Conservation (phyloP, 345 rosid species). For the Gossypium thurberi region DNA sequence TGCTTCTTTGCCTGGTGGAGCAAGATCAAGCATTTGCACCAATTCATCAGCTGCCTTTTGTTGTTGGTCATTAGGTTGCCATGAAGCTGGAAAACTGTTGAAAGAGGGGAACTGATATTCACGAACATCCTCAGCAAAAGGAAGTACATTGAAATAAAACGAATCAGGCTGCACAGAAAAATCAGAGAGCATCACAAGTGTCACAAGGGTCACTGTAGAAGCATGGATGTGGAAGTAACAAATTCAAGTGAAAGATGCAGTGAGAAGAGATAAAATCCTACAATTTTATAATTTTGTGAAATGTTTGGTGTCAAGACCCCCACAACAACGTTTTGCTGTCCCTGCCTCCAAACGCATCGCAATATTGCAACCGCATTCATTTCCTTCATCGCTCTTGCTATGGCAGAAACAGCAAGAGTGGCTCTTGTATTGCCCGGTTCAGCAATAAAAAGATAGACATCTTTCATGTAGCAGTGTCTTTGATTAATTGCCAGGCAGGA, state of each 20-base stretch:
- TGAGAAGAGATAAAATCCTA: slow-evolving; percentile 30
- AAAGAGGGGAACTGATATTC: slow-evolving; percentile 89
- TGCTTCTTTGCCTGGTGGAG: slow-evolving; percentile 53
- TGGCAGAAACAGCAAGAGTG: slow-evolving; percentile 62
- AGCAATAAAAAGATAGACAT: slow-evolving; percentile 69
- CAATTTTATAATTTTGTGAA: slow-evolving; percentile 55
- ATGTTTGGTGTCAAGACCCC: slow-evolving; percentile 80
- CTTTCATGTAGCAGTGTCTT: slow-evolving; percentile 95
- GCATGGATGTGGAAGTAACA: not conserved
- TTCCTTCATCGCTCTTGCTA: slow-evolving; percentile 86
- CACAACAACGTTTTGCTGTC: slow-evolving; percentile 62
- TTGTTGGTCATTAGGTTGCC: slow-evolving; percentile 72
- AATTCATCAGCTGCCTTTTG: slow-evolving; percentile 75
- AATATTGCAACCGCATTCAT: slow-evolving; percentile 67
- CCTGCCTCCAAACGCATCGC: slow-evolving; percentile 96
- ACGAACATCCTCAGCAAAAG: slow-evolving; percentile 84
- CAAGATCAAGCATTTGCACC: slow-evolving; percentile 81
- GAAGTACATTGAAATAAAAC: slow-evolving; percentile 77
- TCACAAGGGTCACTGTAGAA: slow-evolving; percentile 3
- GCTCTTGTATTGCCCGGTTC: slow-evolving; percentile 70
- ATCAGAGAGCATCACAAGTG: slow-evolving; percentile 10
- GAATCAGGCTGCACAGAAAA: slow-evolving; percentile 68
- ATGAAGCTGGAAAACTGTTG: slow-evolving; percentile 56
- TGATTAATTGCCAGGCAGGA: slow-evolving; percentile 18
- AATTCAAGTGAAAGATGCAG: slow-evolving; percentile 2